Conservation (phyloP, 805 yeast species). For the Starmerella ratchasimensis region DNA sequence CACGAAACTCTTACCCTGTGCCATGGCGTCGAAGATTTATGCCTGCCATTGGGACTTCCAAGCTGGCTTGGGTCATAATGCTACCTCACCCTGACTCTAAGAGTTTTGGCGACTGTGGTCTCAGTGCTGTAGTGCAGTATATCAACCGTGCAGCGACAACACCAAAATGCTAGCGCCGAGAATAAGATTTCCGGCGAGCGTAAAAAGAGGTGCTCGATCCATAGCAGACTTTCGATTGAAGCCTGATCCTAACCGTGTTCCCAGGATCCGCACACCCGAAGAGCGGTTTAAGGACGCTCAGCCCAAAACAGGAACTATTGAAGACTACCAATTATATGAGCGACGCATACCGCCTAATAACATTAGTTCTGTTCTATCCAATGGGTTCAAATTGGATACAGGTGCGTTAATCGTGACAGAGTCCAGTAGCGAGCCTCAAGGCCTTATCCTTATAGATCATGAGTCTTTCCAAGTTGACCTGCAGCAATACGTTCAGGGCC, state of each 20-base stretch:
- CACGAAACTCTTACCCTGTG: too few species aligned
- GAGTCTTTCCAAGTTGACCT: constrained; percentile 52
- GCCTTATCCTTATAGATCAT: constrained; percentile 27
- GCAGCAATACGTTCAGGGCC: constrained; percentile 28
- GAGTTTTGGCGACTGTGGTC: too few species aligned
- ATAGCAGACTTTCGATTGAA: constrained; percentile 14
- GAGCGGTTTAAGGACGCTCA: constrained; percentile 18
- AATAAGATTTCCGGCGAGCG: background rate
- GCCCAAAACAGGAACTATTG: constrained; percentile 21
- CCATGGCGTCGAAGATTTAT: too few species aligned
- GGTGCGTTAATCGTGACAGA: constrained; percentile 28
- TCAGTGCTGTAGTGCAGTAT: too few species aligned
- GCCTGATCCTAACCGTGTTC: constrained; percentile 21
- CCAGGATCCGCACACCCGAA: constrained; percentile 16
- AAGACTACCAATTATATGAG: constrained; percentile 34
- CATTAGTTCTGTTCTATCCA: constrained; percentile 36
- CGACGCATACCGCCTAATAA: constrained; percentile 36
- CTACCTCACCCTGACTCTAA: too few species aligned
- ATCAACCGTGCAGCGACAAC: too few species aligned
- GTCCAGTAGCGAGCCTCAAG: constrained; percentile 23
- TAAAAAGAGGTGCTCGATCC: constrained; percentile 1
- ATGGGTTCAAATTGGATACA: constrained; percentile 49
- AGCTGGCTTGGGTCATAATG: too few species aligned
- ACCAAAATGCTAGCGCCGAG: too few species aligned
- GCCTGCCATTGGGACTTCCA: too few species aligned